phyloP scores from a whole-genome alignment of 2,329 filamentous ascomycete genomes.

The Sclerotiophoma versabilis region DNA sequence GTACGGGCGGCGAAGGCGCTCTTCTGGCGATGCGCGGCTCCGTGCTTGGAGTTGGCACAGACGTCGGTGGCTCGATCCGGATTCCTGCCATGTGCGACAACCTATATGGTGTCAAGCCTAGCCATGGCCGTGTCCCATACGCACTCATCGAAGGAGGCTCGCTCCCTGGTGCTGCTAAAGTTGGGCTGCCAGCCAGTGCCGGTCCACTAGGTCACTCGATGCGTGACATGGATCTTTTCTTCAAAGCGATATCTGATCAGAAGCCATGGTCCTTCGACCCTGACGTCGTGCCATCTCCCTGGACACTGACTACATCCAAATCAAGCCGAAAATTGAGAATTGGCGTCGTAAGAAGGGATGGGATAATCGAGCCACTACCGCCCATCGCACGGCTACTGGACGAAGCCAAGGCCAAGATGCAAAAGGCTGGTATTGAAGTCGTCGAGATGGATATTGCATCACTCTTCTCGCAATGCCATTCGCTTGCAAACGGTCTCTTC shows the following conservation, averaged over 20 bases:
- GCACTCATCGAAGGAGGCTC: constrained; percentile 60
- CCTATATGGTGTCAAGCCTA: constrained; percentile 57
- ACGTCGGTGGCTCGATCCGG: constrained; percentile 62
- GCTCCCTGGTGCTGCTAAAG: constrained; percentile 56
- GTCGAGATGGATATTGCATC: constrained; percentile 64
- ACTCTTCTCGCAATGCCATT: constrained; percentile 63
- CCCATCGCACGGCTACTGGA: constrained; percentile 57
- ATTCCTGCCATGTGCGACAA: constrained; percentile 61
- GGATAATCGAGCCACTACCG: constrained; percentile 60
- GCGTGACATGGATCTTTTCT: constrained; percentile 61
- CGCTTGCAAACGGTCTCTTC: constrained; percentile 65
- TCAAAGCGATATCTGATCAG: constrained; percentile 62
- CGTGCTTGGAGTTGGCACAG: constrained; percentile 61
- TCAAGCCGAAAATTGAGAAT: constrained; percentile 49
- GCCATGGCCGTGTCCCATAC: constrained; percentile 58
- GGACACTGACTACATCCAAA: constrained; percentile 37
- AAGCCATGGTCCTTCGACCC: constrained; percentile 60
- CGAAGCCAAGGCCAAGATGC: constrained; percentile 50
- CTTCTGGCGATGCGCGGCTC: constrained; percentile 58
- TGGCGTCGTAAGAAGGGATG: constrained; percentile 60
- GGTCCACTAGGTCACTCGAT: constrained; percentile 57
- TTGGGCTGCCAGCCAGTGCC: constrained; percentile 53
- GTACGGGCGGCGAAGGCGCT: constrained; percentile 61
- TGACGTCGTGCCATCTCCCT: constrained; percentile 51
- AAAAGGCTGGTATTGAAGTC: constrained; percentile 59